Base-by-base conservation (phyloP, 768 basidiomycete species). In the Tulasnella sp. region DNA sequence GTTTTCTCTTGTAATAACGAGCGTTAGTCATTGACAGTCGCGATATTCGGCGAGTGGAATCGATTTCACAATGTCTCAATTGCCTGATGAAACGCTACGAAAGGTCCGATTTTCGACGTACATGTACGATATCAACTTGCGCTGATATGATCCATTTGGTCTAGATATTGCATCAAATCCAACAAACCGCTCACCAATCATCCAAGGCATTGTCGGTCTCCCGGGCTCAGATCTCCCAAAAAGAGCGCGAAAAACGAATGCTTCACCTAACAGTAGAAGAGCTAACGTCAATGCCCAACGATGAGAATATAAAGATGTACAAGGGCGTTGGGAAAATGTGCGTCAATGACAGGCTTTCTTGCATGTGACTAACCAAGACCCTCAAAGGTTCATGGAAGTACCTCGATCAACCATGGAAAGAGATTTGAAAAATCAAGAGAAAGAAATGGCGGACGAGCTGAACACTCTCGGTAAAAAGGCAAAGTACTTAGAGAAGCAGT, bases 271-370 rank as follows among this genome's bases (percentile, higher is more conserved):
- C 92, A 0, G 82, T 83, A 48, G 75, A 81, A 57, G 90, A 96
- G 64, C 78, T 96, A 56, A 70, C 69, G 28, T 69, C 72, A 31
- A 75, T 91, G 44, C 55, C 55, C 2, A n/a, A 27, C 8, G 72
- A 78, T 57, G 76, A 76, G 24, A 73, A 83, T 54, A 80, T 84
- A 10, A 87, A 83, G 60, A 68, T 95, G 59, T 96, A 92, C 69
- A 90, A 84, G 61, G 92, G 92, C 41, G 86, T 96, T 39, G 92
- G 92, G 28, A 96, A 96, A 68, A 93, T 93, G 92, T 92, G 57
- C 56, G 77, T 61, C 27, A 49, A 58, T 4, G 19, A 43, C 20
- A 24, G 25, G 12, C 41, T 33, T 34, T 48, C 22, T 58, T 35
- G 28, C 48, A 40, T 39, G 58, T 37, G 49, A 24, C 2, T 28